Conservation (phyloP, 2,329 filamentous ascomycete genomes). For the Fusarium sp. region DNA sequence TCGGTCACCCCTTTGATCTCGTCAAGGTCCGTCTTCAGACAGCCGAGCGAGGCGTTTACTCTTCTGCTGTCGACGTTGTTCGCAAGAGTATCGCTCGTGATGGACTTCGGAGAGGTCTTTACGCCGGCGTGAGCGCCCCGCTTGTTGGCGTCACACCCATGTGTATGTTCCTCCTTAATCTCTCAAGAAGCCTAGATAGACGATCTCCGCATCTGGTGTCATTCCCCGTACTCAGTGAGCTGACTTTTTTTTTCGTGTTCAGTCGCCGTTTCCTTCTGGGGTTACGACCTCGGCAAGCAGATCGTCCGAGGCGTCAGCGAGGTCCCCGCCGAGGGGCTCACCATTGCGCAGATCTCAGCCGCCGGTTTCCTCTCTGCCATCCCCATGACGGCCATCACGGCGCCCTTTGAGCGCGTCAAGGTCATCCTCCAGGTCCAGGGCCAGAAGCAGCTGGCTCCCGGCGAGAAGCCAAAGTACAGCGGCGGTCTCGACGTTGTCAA, state of each 20-base stretch:
- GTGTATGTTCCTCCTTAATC: constrained; percentile 73
- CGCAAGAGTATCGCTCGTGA: constrained; percentile 86
- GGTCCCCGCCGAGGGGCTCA: constrained; percentile 73
- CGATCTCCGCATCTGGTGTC: neutral
- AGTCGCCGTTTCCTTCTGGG: constrained; percentile 77
- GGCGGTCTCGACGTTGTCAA: constrained; percentile 89
- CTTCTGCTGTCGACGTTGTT: constrained; percentile 88
- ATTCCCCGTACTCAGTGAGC: neutral
- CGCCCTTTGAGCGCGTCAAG: constrained; percentile 98
- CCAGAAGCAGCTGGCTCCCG: constrained; percentile 84
- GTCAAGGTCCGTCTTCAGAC: constrained; percentile 98
- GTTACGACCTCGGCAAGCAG: constrained; percentile 93
- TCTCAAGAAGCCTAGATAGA: neutral
- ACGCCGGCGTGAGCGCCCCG: constrained; percentile 96
- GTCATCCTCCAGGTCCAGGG: constrained; percentile 98
- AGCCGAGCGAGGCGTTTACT: constrained; percentile 91
- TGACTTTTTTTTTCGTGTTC: neutral
- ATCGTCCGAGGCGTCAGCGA: constrained; percentile 75
- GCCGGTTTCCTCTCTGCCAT: constrained; percentile 98
- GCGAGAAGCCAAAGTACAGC: constrained; percentile 90
- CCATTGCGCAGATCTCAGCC: constrained; percentile 85
- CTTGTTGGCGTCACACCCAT: constrained; percentile 96
- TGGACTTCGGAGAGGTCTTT: constrained; percentile 80
- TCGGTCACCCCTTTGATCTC: constrained; percentile 95
- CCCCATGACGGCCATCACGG: constrained; percentile 98